A percentile compares a stretch with the other conserved stretches of the same genome.
These are phyloP conservation scores for Bolboschoenus planiculmis DNA, from an alignment of 176 grass and related monocot genomes.

Conservation along the genomic window DNA sequence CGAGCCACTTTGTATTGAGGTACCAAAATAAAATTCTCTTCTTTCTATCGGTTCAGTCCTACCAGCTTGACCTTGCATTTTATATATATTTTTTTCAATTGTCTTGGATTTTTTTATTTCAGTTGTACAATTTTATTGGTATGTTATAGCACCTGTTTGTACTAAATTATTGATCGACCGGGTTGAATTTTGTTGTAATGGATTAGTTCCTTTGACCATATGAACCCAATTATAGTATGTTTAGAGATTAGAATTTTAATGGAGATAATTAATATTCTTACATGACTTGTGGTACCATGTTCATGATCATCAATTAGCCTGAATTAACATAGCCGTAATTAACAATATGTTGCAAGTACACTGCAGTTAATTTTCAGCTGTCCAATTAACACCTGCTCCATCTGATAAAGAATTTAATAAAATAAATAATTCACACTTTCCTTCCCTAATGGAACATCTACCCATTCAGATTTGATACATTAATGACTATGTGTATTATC, in stretches of 20 bases:
- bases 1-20: constrained; percentile 64
- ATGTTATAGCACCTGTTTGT: not conserved
- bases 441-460: too few relatives aligned
- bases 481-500: too few relatives aligned
- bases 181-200: not conserved
- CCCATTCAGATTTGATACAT: too few relatives aligned
- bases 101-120: constrained; percentile 4
- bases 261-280: not conserved
- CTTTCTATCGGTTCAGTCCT: not conserved
- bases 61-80: not conserved
- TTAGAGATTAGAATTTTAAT: not conserved
- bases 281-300: not conserved
- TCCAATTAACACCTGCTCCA: not conserved
- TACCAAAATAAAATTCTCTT: constrained; percentile 16
- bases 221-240: not conserved
- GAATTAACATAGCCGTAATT: not conserved
- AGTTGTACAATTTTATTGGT: not conserved
- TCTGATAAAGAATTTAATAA: not conserved
- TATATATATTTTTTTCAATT: not conserved
- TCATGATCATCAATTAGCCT: not conserved
- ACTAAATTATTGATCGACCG: not conserved
- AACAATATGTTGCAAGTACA: not conserved
- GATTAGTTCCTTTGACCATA: not conserved
- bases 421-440: not conserved
- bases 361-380: not conserved